phyloP scores from a whole-genome alignment of 1,139 yeast genomes.

The Dujonia santamariae region DNA sequence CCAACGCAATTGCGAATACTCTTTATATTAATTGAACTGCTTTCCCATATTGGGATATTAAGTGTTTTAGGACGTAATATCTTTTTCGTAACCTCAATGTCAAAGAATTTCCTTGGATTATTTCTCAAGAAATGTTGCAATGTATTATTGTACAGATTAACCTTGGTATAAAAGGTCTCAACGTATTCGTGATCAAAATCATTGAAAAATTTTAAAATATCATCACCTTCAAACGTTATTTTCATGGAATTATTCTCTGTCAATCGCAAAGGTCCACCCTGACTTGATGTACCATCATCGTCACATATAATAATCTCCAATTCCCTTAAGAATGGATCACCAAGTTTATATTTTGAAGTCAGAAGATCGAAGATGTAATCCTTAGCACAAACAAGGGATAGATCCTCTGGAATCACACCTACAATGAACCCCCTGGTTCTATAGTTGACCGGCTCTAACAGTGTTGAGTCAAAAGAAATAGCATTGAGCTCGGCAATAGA shows the following conservation, averaged over 20 bases:
- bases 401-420: slow-evolving; percentile 22
- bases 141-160: slow-evolving; percentile 2
- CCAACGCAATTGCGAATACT: slow-evolving; percentile 3
- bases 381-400: slow-evolving; percentile 24
- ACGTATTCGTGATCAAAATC: slow-evolving; percentile 13
- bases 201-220: slow-evolving; percentile 16
- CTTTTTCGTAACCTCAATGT: slow-evolving; percentile 2
- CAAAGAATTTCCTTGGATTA: slow-evolving; percentile 3
- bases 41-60: not conserved
- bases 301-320: slow-evolving; percentile 23
- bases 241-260: slow-evolving; percentile 16
- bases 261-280: not conserved
- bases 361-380: slow-evolving; percentile 13
- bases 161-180: slow-evolving; percentile 20
- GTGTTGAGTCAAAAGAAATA: no score
- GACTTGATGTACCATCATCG: slow-evolving; percentile 1
- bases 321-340: slow-evolving; percentile 24
- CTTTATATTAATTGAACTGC: no score
- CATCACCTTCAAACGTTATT: slow-evolving; percentile 15
- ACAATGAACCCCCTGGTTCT: slow-evolving; percentile 16
- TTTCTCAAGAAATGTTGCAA: slow-evolving; percentile 1
- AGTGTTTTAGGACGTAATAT: not conserved
- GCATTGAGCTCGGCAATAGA: no score
- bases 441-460: no score
- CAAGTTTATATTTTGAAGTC: slow-evolving; percentile 7